Conservation (phyloP, 108 stramenopile genomes). For the Schizochytrium sp. region DNA sequence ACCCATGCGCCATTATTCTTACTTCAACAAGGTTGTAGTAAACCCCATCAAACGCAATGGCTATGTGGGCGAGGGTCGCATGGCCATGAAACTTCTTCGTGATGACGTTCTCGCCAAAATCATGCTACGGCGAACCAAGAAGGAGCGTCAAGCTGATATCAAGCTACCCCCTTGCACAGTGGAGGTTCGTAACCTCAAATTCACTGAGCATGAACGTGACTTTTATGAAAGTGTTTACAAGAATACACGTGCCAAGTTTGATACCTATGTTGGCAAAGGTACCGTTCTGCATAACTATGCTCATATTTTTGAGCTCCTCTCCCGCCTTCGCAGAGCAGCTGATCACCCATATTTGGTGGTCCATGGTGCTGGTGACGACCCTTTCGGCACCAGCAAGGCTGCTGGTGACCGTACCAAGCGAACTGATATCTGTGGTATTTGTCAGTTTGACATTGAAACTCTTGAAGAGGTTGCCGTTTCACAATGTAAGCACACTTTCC, state of each 20-base stretch:
- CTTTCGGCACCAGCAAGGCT: not conserved
- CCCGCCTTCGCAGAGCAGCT: conserved; percentile 95
- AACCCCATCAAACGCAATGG: conserved; percentile 91
- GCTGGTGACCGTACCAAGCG: not conserved
- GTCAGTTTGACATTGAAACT: conserved; percentile 41
- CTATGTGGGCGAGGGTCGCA: conserved; percentile 65
- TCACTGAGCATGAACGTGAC: conserved; percentile 93
- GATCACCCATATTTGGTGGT: conserved; percentile 97
- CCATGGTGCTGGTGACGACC: conserved; percentile 68
- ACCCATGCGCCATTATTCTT: conserved; percentile 89
- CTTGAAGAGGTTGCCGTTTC: conserved; percentile 55
- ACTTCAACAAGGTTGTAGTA: conserved; percentile 91
- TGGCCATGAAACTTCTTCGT: conserved; percentile 67
- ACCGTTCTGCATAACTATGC: conserved; percentile 98
- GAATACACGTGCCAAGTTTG: conserved; percentile 91
- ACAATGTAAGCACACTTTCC: conserved; percentile 65
- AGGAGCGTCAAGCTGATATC: conserved; percentile 91
- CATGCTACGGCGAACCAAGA: conserved; percentile 96
- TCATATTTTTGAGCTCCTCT: conserved; percentile 94
- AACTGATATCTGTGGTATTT: conserved; percentile 56
- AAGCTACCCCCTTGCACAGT: conserved; percentile 86
- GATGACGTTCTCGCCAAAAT: conserved; percentile 85
- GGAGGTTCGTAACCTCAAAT: conserved; percentile 81
- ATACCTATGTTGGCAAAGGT: conserved; percentile 90
- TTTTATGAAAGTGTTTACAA: conserved; percentile 98